A percentile compares a stretch with the other conserved stretches of the same genome.
Conservation (phyloP, 352 stramenopile species). For the Plasmopara viticola region DNA sequence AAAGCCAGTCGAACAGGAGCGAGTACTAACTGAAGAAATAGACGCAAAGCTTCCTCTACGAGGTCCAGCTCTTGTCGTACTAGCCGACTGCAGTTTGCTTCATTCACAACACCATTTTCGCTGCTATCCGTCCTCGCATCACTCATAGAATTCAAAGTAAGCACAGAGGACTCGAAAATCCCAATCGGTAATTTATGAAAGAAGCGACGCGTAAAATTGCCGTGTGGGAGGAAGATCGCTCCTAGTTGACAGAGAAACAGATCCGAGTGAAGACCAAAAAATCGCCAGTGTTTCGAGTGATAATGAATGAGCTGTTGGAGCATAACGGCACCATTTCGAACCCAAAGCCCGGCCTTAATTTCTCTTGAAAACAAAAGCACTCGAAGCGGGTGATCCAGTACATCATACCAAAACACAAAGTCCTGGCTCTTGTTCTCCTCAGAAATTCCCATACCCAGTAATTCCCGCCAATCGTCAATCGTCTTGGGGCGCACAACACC, state of each 20-base stretch:
- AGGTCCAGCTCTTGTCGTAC: constrained; percentile 45
- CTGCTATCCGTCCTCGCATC: background rate
- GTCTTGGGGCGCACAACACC: constrained; percentile 33
- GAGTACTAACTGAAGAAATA: constrained; percentile 56
- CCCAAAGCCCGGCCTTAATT: constrained; percentile 71
- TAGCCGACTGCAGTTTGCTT: constrained; percentile 14
- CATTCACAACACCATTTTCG: background rate
- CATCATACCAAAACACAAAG: constrained; percentile 40
- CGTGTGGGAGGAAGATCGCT: constrained; percentile 41
- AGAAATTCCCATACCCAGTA: constrained; percentile 28
- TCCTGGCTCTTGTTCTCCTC: constrained; percentile 19
- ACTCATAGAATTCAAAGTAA: constrained; percentile 10
- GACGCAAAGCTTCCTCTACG: constrained; percentile 53
- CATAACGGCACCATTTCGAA: constrained; percentile 77
- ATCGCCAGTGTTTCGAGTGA: constrained; percentile 77
- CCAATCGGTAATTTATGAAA: constrained; percentile 47
- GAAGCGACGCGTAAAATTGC: constrained; percentile 48
- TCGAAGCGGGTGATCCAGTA: constrained; percentile 44
- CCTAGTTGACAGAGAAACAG: constrained; percentile 62
- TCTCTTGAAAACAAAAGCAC: constrained; percentile 61
- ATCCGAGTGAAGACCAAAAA: constrained; percentile 66
- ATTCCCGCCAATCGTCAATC: constrained; percentile 35
- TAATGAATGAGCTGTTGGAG: constrained; percentile 77
- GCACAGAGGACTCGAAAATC: constrained; percentile 17
- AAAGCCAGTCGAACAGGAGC: constrained; percentile 43